Conservation (phyloP, 371 early-diverging fungal species). For the Chytridiales sp. region DNA sequence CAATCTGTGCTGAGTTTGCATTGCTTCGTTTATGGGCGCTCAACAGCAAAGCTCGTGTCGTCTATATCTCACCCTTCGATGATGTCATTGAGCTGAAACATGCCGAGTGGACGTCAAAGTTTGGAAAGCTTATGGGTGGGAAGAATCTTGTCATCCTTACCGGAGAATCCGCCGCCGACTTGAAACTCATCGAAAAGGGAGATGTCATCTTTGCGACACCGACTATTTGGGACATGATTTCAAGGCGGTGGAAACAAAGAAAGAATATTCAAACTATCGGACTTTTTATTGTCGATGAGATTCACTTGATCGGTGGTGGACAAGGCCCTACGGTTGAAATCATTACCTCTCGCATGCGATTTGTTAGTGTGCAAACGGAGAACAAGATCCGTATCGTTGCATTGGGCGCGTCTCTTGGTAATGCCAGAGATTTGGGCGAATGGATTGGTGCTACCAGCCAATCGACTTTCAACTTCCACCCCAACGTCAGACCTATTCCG, state of each 20-base stretch:
- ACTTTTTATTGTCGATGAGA: slow-evolving; percentile 94
- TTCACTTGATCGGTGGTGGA: slow-evolving; percentile 92
- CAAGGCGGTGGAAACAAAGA: slow-evolving; percentile 92
- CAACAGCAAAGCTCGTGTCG: slow-evolving; percentile 62
- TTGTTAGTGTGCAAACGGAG: slow-evolving; percentile 82
- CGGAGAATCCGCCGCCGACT: slow-evolving; percentile 91
- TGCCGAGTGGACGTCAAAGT: slow-evolving; percentile 76
- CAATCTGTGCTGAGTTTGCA: slow-evolving; percentile 95
- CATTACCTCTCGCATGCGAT: slow-evolving; percentile 89
- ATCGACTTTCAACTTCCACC: slow-evolving; percentile 89
- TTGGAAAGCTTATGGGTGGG: slow-evolving; percentile 64
- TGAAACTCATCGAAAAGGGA: slow-evolving; percentile 80
- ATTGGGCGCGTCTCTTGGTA: slow-evolving; percentile 84
- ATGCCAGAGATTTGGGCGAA: slow-evolving; percentile 92
- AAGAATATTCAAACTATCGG: slow-evolving; percentile 86
- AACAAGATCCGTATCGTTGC: slow-evolving; percentile 85
- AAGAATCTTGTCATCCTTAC: slow-evolving; percentile 87
- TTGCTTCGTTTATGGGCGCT: slow-evolving; percentile 80
- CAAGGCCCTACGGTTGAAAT: slow-evolving; percentile 88
- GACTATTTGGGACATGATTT: slow-evolving; percentile 96
- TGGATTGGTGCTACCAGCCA: slow-evolving; percentile 88
- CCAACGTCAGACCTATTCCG: slow-evolving; percentile 88
- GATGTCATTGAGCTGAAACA: slow-evolving; percentile 79
- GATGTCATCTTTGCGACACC: slow-evolving; percentile 96
- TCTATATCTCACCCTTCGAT: slow-evolving; percentile 94